Base-by-base conservation (phyloP, 352 stramenopile genomes). In the Pythium monospermum region DNA sequence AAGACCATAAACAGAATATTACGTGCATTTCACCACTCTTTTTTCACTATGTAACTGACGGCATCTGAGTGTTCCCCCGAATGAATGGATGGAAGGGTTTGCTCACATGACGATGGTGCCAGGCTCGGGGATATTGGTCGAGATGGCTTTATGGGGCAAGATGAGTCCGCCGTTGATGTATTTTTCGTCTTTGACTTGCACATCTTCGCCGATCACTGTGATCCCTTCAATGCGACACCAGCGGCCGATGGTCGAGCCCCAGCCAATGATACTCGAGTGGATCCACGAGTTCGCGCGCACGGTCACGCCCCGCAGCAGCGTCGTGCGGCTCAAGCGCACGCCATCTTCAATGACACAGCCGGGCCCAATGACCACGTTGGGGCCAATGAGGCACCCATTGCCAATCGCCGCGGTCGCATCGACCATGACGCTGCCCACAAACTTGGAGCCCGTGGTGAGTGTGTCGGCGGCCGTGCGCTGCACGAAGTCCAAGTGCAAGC, bases 111-210 rank as follows among this genome's bases (percentile, higher is more conserved):
- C 80, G 54, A 95, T 95, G 33, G 81, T 95, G 46, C 85, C 85
- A 28, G 81, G 79, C 49, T 94, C 83, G 2, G 78, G 80, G 35
- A 91, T 90, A 59, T 77, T 91, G 40, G 77, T 64, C 6, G 85
- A 93, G 64, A 95, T 94, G 60, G 79, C 81, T 54, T 93, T 93
- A 66, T 95, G 85, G 33, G 85, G 85, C 47, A 95, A 55, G 57
- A 95, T 88, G 59, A 95, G 76, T 19, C 76, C 82, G 31, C 85
- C 85, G 52, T 95, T 94, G 65, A 95, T 90, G 63, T 84, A 92
- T 64, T 88, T 86, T 48, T 93, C 85, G 52, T 94, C 83, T 56
- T 91, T 91, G 28, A 94, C 77, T 56, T 91, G 77, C 43, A 95
- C 85, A 32, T 95, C 85, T 49, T 95, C 85, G 18, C 85, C 85